Percentiles rank a stretch among this genome's conserved stretches.
These are phyloP conservation scores for Trichosporon sp. DNA, from an alignment of 1,284 basidiomycete species.

Conservation along the genomic window DNA sequence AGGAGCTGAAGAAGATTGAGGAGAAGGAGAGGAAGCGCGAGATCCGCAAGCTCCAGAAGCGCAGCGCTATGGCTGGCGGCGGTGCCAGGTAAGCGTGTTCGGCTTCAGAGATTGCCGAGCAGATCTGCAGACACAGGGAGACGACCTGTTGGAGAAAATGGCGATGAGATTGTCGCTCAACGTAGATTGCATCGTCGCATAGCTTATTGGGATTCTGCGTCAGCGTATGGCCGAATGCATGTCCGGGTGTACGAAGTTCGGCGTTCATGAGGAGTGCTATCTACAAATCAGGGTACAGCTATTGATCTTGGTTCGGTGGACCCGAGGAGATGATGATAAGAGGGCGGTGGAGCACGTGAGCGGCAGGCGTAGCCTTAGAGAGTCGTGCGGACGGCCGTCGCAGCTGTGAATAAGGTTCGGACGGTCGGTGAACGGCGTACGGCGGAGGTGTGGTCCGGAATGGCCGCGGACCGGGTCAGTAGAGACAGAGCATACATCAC, in stretches of 20 bases:
- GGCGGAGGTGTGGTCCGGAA: not conserved
- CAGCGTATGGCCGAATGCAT: not conserved
- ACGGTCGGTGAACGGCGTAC: not conserved
- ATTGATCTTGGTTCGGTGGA: not conserved
- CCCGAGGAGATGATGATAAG: not conserved
- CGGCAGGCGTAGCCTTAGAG: not conserved
- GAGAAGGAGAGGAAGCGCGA: constrained; percentile 43
- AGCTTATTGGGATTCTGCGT: not conserved
- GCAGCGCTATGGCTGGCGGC: constrained; percentile 3
- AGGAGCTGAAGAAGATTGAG: constrained; percentile 71
- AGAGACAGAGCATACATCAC: no score
- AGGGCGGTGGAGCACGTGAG: not conserved
- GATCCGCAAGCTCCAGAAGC: constrained; percentile 34
- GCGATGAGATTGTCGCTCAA: not conserved
- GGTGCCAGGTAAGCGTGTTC: not conserved
- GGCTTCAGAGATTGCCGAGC: not conserved
- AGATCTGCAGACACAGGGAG: not conserved
- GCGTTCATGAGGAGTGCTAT: not conserved
- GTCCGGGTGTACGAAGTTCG: not conserved
- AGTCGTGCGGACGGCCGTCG: not conserved
- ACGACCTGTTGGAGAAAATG: not conserved
- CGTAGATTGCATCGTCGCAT: not conserved
- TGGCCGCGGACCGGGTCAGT: not conserved
- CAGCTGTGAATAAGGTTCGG: not conserved
- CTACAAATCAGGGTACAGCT: not conserved